Evolutionary conservation across 2,329 filamentous ascomycete species (phyloP).

Genomic region (Hypoxylon sp.): DNA sequence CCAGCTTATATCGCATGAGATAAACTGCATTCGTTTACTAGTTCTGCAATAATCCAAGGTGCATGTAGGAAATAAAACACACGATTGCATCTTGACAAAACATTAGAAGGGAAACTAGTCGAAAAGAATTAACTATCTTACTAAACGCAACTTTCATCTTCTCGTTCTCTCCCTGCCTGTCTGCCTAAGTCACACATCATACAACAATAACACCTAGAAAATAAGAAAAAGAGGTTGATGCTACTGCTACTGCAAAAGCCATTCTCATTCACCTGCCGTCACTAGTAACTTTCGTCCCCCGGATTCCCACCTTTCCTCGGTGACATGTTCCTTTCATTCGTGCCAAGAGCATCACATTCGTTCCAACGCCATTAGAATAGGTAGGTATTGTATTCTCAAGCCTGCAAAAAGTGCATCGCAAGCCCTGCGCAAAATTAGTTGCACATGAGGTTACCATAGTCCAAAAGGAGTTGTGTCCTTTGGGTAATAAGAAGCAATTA

Average conservation of each 20-base stretch:
- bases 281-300: too few species aligned
- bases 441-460: too few species aligned
- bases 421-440: constrained; percentile 7
- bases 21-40: too few species aligned
- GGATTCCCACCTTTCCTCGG: constrained; percentile 1
- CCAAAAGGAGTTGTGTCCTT: constrained; percentile 27
- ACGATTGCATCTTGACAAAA: not conserved
- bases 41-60: too few species aligned
- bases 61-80: not conserved
- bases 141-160: constrained; percentile 13
- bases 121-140: constrained; percentile 37
- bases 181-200: not conserved
- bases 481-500: constrained; percentile 21
- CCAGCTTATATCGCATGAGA: too few species aligned
- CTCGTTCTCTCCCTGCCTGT: not conserved
- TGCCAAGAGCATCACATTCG: constrained; percentile 14
- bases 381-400: constrained; percentile 4
- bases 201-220: too few species aligned
- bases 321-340: constrained; percentile 11
- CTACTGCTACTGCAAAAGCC: constrained; percentile 34
- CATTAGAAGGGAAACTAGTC: constrained; percentile 15
- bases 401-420: constrained; percentile 1
- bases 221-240: constrained; percentile 6
- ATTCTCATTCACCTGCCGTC: constrained; percentile 33
- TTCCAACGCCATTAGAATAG: constrained; percentile 15